Percentiles rank a stretch among this genome's conserved stretches.
Evolutionary conservation across 2,329 filamentous ascomycete genomes (phyloP).

Genomic region (Clarireedia paspali): DNA sequence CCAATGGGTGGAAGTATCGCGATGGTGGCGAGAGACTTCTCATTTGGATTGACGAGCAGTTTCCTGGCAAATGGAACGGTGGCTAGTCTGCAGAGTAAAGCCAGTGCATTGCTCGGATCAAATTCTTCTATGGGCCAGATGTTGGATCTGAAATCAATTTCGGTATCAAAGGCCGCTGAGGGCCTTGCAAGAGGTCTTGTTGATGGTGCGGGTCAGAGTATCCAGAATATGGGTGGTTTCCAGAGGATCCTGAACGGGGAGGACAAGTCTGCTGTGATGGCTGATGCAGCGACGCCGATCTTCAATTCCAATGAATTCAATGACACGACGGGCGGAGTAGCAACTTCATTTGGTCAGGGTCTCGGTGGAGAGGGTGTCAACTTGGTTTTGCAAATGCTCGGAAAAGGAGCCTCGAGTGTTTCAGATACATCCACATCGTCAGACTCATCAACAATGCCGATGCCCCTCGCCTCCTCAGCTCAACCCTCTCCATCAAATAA

Average conservation of each 20-base stretch:
- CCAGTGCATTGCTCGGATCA: not conserved
- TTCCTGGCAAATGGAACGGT: conserved; percentile 6
- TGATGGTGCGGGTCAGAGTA: conserved; percentile 1
- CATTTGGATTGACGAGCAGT: conserved; percentile 1
- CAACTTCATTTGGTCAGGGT: conserved; percentile 5
- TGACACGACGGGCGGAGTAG: not conserved
- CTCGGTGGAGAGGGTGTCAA: conserved; percentile 3
- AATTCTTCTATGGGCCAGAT: conserved; percentile 1
- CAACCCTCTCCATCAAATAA: not conserved
- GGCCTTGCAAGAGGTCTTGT: conserved; percentile 5
- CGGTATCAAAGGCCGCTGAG: conserved; percentile 4
- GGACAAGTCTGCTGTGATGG: not conserved
- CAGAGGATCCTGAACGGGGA: conserved; percentile 1
- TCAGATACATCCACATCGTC: not conserved
- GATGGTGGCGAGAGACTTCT: conserved; percentile 1
- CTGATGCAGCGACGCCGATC: not conserved
- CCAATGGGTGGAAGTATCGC: not conserved
- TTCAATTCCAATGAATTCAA: not conserved
- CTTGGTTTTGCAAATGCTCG: not conserved
- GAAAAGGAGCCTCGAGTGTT: not conserved
- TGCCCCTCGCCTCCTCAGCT: not conserved
- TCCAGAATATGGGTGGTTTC: conserved; percentile 2
- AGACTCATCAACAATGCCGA: not conserved
- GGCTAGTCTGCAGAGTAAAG: not conserved
- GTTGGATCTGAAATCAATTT: not conserved